phyloP scores from a whole-genome alignment of 2,329 filamentous ascomycete genomes.

The Keithomyces neogunnii region DNA sequence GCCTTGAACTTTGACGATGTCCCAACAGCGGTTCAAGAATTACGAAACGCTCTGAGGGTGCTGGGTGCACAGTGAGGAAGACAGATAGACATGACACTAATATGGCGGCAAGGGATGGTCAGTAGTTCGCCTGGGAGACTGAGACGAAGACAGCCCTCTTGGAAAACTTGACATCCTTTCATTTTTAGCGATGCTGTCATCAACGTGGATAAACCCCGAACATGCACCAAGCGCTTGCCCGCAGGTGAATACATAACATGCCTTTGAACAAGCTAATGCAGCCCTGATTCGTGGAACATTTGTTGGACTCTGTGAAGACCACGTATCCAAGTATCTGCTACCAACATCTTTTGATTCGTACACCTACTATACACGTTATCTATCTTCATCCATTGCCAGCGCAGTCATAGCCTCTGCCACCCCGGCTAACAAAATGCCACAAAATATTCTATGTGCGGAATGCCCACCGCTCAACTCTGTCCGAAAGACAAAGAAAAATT shows the following conservation, averaged over 20 bases:
- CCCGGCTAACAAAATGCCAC: conserved; percentile 3
- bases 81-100: neutral
- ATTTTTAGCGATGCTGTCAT: too few species aligned
- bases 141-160: too few species aligned
- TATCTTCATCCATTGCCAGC: neutral
- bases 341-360: neutral
- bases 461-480: neutral
- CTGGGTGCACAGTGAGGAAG: conserved; percentile 48
- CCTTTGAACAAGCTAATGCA: too few species aligned
- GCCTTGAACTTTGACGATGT: conserved; percentile 96
- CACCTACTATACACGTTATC: conserved; percentile 7
- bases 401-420: neutral
- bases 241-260: too few species aligned
- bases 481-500: neutral
- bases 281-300: too few species aligned
- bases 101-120: too few species aligned
- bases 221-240: too few species aligned
- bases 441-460: conserved; percentile 3
- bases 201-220: too few species aligned
- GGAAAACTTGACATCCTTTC: too few species aligned
- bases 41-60: conserved; percentile 63
- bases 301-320: neutral
- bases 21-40: conserved; percentile 76
- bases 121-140: too few species aligned
- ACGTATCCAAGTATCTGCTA: neutral